Conservation (phyloP, 306 rosid genomes). For the Ormosia semicastrata region DNA sequence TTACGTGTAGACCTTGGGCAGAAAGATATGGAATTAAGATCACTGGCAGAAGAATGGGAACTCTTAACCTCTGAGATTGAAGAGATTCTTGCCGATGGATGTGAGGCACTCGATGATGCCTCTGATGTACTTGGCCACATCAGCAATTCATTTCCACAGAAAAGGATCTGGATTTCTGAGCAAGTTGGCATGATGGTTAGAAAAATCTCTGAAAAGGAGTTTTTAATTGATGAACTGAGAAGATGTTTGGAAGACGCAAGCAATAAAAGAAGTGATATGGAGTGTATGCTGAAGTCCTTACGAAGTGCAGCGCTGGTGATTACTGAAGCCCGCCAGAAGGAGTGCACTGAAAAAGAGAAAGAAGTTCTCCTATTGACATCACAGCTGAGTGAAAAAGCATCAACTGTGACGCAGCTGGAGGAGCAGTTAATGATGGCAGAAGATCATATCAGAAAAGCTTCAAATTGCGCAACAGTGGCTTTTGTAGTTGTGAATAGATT, state of each 20-base stretch:
- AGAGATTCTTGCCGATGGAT: slow-evolving; percentile 72
- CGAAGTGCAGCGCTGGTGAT: slow-evolving; percentile 80
- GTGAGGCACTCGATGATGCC: slow-evolving; percentile 65
- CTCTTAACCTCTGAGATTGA: slow-evolving; percentile 73
- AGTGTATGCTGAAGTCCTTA: slow-evolving; percentile 84
- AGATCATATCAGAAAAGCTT: slow-evolving; percentile 50
- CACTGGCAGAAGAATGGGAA: slow-evolving; percentile 71
- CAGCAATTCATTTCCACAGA: slow-evolving; percentile 72
- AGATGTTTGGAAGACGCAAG: slow-evolving; percentile 85
- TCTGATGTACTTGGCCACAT: slow-evolving; percentile 60
- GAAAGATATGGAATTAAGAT: slow-evolving; percentile 52
- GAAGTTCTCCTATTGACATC: slow-evolving; percentile 54
- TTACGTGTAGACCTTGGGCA: slow-evolving; percentile 54
- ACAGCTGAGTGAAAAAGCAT: slow-evolving; percentile 49
- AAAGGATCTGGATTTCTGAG: slow-evolving; percentile 93
- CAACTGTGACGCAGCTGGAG: slow-evolving; percentile 44
- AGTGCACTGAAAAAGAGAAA: slow-evolving; percentile 58
- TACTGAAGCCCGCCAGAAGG: slow-evolving; percentile 87
- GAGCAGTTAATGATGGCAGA: slow-evolving; percentile 52
- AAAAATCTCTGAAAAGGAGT: slow-evolving; percentile 74
- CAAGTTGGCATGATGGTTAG: slow-evolving; percentile 65
- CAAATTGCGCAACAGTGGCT: slow-evolving; percentile 75
- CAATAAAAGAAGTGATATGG: slow-evolving; percentile 78
- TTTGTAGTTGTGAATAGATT: slow-evolving; percentile 70
- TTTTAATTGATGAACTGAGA: slow-evolving; percentile 72